phyloP scores from a whole-genome alignment of 1,139 yeast species.

The Diutina sp. region DNA sequence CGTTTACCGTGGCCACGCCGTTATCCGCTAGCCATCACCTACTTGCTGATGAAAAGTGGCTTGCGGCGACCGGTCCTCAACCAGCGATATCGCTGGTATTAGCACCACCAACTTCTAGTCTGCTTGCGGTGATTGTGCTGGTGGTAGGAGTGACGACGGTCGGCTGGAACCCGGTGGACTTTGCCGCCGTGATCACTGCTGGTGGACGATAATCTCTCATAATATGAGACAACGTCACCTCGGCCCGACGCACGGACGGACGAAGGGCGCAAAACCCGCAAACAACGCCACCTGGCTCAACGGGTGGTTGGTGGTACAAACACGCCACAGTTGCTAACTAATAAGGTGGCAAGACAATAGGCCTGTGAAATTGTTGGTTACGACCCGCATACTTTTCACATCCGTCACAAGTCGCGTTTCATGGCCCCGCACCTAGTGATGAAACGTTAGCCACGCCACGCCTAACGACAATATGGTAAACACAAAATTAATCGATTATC shows the following conservation, averaged over 20 bases:
- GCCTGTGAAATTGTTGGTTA: background rate
- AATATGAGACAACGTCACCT: background rate
- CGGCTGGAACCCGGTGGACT: background rate
- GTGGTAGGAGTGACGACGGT: background rate
- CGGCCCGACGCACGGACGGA: background rate
- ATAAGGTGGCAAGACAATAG: background rate
- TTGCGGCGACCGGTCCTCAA: background rate
- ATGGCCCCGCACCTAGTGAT: background rate
- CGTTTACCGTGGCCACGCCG: constrained; percentile 4
- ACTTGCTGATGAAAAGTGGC: background rate
- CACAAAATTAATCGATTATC: background rate
- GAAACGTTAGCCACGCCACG: too few species aligned
- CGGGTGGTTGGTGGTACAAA: background rate
- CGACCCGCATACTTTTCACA: background rate
- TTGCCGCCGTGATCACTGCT: background rate
- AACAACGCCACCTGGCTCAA: background rate
- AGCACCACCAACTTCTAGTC: background rate
- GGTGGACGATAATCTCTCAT: background rate
- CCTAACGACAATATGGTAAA: too few species aligned
- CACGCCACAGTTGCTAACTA: background rate
- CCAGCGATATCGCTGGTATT: background rate
- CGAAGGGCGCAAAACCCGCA: background rate
- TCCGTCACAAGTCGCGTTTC: background rate
- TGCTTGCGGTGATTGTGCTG: background rate
- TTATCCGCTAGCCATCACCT: background rate